Evolutionary conservation across 2,329 filamentous ascomycete genomes (phyloP).

Genomic region (Epichloe gansuensis): DNA sequence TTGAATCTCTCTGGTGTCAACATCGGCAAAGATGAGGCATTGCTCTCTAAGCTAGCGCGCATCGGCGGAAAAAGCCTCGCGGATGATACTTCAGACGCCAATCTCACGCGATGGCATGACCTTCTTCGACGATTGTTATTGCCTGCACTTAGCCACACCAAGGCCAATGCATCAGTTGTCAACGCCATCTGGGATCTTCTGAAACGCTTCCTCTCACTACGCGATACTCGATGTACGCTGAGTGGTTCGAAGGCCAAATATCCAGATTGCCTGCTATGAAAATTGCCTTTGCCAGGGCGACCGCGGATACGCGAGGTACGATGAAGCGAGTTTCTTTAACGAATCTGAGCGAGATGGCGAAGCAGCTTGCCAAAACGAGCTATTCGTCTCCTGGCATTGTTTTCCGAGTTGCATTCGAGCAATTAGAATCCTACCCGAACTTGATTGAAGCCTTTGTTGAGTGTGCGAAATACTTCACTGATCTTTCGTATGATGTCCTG

Average conservation of each 20-base stretch:
- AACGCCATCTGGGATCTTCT: slow-evolving; percentile 81
- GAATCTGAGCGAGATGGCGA: slow-evolving; percentile 76
- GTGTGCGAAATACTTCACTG: slow-evolving; percentile 87
- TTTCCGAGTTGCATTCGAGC: slow-evolving; percentile 76
- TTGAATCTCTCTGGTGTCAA: slow-evolving; percentile 78
- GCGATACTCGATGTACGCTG: slow-evolving; percentile 81
- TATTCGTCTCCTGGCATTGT: slow-evolving; percentile 84
- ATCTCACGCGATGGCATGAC: slow-evolving; percentile 70
- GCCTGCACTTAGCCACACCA: slow-evolving; percentile 76
- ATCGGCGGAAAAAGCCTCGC: slow-evolving; percentile 69
- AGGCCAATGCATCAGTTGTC: slow-evolving; percentile 70
- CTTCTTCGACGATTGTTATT: slow-evolving; percentile 75
- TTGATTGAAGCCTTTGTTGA: slow-evolving; percentile 91
- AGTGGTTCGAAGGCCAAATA: slow-evolving; percentile 76
- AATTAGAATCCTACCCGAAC: slow-evolving; percentile 90
- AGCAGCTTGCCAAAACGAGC: slow-evolving; percentile 82
- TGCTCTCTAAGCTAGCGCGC: slow-evolving; percentile 71
- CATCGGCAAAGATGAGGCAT: slow-evolving; percentile 69
- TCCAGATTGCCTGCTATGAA: slow-evolving; percentile 69
- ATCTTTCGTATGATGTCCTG: slow-evolving; percentile 83
- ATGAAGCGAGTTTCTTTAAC: slow-evolving; percentile 84
- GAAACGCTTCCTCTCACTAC: slow-evolving; percentile 61
- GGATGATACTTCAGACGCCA: slow-evolving; percentile 57
- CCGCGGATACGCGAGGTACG: slow-evolving; percentile 68
- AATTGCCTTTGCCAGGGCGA: slow-evolving; percentile 63